Base-by-base conservation (phyloP, 1,284 basidiomycete genomes). In the Tylopilus microsporus region DNA sequence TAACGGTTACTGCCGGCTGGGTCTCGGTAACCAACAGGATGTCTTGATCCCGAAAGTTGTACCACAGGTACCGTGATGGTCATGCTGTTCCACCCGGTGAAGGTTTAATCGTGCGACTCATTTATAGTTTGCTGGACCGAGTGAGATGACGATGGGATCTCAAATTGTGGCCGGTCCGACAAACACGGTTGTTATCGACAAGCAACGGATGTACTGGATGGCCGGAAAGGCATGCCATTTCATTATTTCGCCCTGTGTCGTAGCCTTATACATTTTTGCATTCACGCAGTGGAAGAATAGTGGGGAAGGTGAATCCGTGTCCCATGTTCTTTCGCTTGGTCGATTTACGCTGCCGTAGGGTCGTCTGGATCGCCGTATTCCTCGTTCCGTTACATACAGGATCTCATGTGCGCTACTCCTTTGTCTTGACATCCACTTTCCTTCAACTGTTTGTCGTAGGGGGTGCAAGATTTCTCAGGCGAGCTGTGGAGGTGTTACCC, bases 401-500 rank as follows among this genome's bases (percentile, higher is more conserved):
- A 94, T 58, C 83, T 92, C 63, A 84, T 86, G 88, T 88, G 61
- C 19, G 81, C 70, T 4, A 52, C 53, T 5, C 43, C 12, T 19
- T 21, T 5, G 15, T 9, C 56, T 42, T 32, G 53, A 43, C 13
- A 52, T 21, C 52, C 12, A 43, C 34, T 57, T 42, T 53, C 30
- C 41, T 37, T 52, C 49, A 53, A n/a, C 39, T 10, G 36, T 42
- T 50, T 57, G 55, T 52, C 16, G 2, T 59, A 88, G 86, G 83
- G 85, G 82, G 7, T 92, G 88, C 74, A 90, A 89, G 66, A 82
- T 90, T 19, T 74, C 75, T 41, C 77, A 81, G 16, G 86, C 84
- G 0, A 78, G 83, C 13, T 87, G 86, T 49, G 95, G 95, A 25
- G 93, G 93, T 18, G 91, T 94, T n/a, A 94, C 93, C 0, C 89